Evolutionary conservation across 2,329 filamentous ascomycete genomes (phyloP).

Genomic region (Xylaria sp.): DNA sequence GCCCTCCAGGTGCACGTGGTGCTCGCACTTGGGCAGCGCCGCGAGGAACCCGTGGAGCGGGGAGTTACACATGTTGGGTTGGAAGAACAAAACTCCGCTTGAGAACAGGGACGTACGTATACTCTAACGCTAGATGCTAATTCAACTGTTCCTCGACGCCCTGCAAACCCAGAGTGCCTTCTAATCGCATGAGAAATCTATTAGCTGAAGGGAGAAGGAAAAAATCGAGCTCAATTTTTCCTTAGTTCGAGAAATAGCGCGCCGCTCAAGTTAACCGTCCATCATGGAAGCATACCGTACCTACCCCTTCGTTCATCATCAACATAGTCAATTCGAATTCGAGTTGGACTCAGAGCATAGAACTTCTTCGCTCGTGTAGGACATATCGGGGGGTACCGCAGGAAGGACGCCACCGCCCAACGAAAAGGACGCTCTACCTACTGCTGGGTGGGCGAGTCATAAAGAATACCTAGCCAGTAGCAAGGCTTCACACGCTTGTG

Average conservation of each 20-base stretch:
- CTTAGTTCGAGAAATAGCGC: not conserved
- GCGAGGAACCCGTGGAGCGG: slow-evolving; percentile 61
- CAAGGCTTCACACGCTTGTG: not conserved
- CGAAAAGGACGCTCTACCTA: slow-evolving; percentile 1
- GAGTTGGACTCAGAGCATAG: not conserved
- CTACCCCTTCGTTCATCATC: not conserved
- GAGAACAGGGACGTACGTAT: not conserved
- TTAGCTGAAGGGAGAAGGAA: not conserved
- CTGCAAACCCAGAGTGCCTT: not conserved
- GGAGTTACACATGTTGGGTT: slow-evolving; percentile 55
- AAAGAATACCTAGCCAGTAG: not conserved
- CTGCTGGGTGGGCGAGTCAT: not conserved
- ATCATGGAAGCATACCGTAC: not conserved
- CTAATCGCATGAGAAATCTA: not conserved
- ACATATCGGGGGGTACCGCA: slow-evolving; percentile 4
- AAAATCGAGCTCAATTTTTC: not conserved
- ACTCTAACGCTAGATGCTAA: not conserved
- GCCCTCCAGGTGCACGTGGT: slow-evolving; percentile 80
- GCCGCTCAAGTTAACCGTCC: not conserved
- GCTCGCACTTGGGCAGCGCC: slow-evolving; percentile 77
- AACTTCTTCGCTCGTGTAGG: not conserved
- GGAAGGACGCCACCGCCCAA: not conserved
- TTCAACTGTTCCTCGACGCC: not conserved
- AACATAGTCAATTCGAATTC: not conserved
- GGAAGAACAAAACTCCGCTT: not conserved